Percentiles rank a stretch among this genome's conserved stretches.
Conservation (phyloP, 179 eudicot genomes). For the Patellifolia procumbens region DNA sequence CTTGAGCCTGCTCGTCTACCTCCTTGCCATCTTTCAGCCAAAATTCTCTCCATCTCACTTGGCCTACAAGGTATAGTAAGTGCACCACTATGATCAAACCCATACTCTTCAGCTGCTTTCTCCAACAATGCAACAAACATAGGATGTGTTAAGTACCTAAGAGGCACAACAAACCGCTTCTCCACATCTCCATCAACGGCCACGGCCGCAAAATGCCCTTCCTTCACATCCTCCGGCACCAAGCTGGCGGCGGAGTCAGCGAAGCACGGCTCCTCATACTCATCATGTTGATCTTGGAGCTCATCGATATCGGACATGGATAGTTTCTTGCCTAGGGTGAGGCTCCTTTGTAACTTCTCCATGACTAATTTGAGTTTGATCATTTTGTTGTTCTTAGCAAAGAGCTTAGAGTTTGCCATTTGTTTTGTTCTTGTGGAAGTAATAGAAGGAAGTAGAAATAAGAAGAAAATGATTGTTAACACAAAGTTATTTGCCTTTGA, state of each 20-base stretch:
- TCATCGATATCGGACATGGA: constrained; percentile 25
- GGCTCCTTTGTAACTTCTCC: constrained; percentile 42
- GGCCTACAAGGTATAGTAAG: constrained; percentile 63
- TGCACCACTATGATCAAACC: constrained; percentile 66
- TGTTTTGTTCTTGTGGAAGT: not conserved
- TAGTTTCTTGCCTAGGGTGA: constrained; percentile 25
- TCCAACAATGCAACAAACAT: constrained; percentile 57
- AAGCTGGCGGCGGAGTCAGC: constrained; percentile 15
- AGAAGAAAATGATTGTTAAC: no score
- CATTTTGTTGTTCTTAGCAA: constrained; percentile 29
- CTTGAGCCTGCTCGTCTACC: not conserved
- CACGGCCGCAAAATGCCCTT: constrained; percentile 75
- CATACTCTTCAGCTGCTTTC: constrained; percentile 73
- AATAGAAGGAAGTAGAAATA: no score
- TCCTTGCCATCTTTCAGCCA: constrained; percentile 28
- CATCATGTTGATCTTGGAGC: constrained; percentile 4
- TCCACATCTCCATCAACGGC: constrained; percentile 43
- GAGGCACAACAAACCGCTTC: constrained; percentile 57
- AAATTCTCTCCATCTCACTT: constrained; percentile 53
- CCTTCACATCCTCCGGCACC: constrained; percentile 53
- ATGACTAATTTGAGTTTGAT: constrained; percentile 36
- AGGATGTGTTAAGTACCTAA: constrained; percentile 49
- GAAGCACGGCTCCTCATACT: not conserved
- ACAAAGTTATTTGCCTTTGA: no score
- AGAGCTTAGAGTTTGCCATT: constrained; percentile 25